Base-by-base conservation (phyloP, 2,329 filamentous ascomycete genomes). In the Fusarium fujikuroi region DNA sequence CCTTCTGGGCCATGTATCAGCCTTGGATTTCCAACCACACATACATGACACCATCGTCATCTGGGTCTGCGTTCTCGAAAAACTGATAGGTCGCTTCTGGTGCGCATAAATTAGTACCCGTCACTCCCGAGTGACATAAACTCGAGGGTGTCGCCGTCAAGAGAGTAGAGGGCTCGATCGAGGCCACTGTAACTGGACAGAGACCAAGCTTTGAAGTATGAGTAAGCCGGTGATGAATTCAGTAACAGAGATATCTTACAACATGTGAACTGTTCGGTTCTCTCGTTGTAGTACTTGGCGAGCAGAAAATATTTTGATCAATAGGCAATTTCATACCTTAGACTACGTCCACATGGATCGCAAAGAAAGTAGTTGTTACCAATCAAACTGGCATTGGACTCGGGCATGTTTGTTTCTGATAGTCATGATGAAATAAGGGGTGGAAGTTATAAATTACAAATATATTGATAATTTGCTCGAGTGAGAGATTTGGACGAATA, bases 381-480 rank as follows among this genome's bases (percentile, higher is more conserved):
- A 30, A 47, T 19, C 23, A 47, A 25, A 19, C 44, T 47, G 19
- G 30, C 25, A 28, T 28, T 28, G 25, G 25, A 28, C 25, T 28
- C 25, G 6, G 25, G 25, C 25, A 28, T 28, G 25, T 28, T 28
- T 28, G 25, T 28, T 28, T 16, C 15, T 23, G n/a, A 37, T 9
- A 9, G 7, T 23, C 9, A 16, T 10, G 11, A 16, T 9, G 16
- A 10, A 44, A 44, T 5, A 12, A 44, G 5, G 5, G 11, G 18
- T 11, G 16, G 16, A 43, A 44, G n/a, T 43, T 43, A 9, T 19
- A 7, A 23, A 7, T 42, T 42, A 8, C 18, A 42, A 7, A 16
- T 5, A 23, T 10, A 5, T 3, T 9, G 14, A 5, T 43, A 9
- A 7, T 9, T 23, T 15, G 0, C 15, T 43, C 15, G 5, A 23